Base-by-base conservation (phyloP, 768 basidiomycete genomes). In the Rhodosporidiobolus odoratus region DNA sequence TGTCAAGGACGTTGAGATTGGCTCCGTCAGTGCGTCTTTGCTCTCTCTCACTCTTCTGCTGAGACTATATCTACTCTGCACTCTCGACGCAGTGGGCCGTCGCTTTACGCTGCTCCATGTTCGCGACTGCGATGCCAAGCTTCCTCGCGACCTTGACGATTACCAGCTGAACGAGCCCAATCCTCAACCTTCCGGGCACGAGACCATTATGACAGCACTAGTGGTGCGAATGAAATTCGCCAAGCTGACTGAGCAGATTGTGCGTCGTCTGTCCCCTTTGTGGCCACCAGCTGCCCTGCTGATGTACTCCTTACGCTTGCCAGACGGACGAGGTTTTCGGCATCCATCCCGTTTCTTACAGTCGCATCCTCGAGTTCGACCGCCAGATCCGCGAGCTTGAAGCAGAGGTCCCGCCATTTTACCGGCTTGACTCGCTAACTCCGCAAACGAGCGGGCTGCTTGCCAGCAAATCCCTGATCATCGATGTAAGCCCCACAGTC, bases 301-400 rank as follows among this genome's bases (percentile, higher is more conserved):
- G n/a, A n/a, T n/a, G n/a, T n/a, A n/a, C 47, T 8, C 32, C 30
- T 38, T 38, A 4, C 54, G 15, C 8, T n/a, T 25, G 23, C 23
- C 35, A 62, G 60, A 43, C 41, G 2, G 41, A 47, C 8, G 30
- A 52, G 38, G 62, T 53, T 27, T 62, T 62, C n/a, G 62, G 63
- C 7, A 35, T 65, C 54, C 30, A 56, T 4, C 43, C 63, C 32
- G 63, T 65, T 34, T 25, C 63, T 2, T 65, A 65, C 54, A 13
- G 32, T 12, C 25, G 21, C 19, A 25, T 65, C 17, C 40, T 65
- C 32, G 54, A 34, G 23, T 37, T 47, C 34, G 63, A 65, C 63
- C 41, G 35, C 16, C 30, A 65, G 50, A 19, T 65, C 32, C 6
- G 8, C 13, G 15, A 35, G 23, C 35, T 57, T 25, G 41, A 58